Evolutionary conservation across 352 stramenopile genomes (phyloP), one percentile per base, ranked within the genome.

Genomic region (Phytophthora quininea): DNA sequence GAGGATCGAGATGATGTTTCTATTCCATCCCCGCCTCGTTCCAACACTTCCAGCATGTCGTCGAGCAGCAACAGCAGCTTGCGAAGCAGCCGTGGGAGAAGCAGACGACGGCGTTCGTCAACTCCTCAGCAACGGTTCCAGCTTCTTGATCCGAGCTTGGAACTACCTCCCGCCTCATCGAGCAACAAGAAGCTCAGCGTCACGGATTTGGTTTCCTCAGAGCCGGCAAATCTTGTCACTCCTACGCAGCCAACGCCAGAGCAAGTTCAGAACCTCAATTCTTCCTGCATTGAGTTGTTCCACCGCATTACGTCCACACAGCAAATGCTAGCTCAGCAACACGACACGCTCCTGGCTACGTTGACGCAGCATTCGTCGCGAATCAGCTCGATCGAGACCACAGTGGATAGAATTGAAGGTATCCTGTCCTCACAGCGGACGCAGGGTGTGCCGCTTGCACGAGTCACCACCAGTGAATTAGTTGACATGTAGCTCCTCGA

Each of bases 261-360:
- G 15, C 50, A 77, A 46, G 45, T 71, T 7, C 62, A 76, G 12
- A 54, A 59, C 19, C 43, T 71, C 15, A 57, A 80, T 55, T 71
- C 55, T 2, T 74, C 76, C 9, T 83, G 74, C 47, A 69, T 82
- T 12, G 77, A 89, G 47, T 73, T 95, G 10, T 80, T 90, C 24
- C 69, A 74, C 43, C 74, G 84, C 50, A 86, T 93, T 57, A 82
- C 84, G 43, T 75, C 73, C 27, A 93, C 86, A 15, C 86, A 91
- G 68, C 73, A 90, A 45, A 62, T 92, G 35, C 73, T 95, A 10
- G 77, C 73, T 19, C 62, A 82, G 55, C 83, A 91, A 33, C 80
- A 84, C 45, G 64, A 69, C 43, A 77, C 62, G 19, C 54, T 88
- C 11, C 53, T 89, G 19, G 59, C 61, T 31, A 83, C 77, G 19